Evolutionary conservation across 2,329 filamentous ascomycete genomes (phyloP).

Genomic region (Aspergillus fumigatus): DNA sequence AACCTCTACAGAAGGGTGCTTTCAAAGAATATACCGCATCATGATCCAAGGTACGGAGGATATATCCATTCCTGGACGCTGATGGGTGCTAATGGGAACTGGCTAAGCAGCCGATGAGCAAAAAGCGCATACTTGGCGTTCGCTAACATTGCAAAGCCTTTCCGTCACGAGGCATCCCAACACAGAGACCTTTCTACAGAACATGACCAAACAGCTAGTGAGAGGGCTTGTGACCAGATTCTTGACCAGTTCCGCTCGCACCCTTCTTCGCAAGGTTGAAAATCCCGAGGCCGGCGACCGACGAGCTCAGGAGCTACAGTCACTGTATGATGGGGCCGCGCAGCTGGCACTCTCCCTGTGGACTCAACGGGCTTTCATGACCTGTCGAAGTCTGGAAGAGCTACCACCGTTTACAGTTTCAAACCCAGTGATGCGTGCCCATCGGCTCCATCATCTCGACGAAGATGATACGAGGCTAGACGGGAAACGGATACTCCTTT

Average conservation of each 20-base stretch:
- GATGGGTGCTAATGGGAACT: not conserved
- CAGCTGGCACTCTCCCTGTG: slow-evolving; percentile 15
- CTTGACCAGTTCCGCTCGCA: not conserved
- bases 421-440: slow-evolving; percentile 11
- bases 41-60: slow-evolving; percentile 6
- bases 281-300: no score
- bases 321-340: slow-evolving; percentile 8
- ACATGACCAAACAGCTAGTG: not conserved
- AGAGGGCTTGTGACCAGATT: not conserved
- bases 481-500: slow-evolving; percentile 8
- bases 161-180: slow-evolving; percentile 2
- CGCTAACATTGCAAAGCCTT: slow-evolving; percentile 15
- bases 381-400: not conserved
- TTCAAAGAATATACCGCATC: not conserved
- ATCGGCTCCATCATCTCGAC: slow-evolving; percentile 17
- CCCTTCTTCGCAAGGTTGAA: not conserved
- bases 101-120: slow-evolving; percentile 7
- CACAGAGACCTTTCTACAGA: not conserved
- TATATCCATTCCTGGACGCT: no score
- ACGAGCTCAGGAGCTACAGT: not conserved
- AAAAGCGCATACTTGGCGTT: slow-evolving; percentile 18
- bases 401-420: not conserved
- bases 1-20: not conserved
- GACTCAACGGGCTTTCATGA: slow-evolving; percentile 15
- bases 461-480: slow-evolving; percentile 13